Evolutionary conservation across 2,329 filamentous ascomycete genomes (phyloP), one percentile per base, ranked within the genome.

Genomic region (Fusarium sp.): DNA sequence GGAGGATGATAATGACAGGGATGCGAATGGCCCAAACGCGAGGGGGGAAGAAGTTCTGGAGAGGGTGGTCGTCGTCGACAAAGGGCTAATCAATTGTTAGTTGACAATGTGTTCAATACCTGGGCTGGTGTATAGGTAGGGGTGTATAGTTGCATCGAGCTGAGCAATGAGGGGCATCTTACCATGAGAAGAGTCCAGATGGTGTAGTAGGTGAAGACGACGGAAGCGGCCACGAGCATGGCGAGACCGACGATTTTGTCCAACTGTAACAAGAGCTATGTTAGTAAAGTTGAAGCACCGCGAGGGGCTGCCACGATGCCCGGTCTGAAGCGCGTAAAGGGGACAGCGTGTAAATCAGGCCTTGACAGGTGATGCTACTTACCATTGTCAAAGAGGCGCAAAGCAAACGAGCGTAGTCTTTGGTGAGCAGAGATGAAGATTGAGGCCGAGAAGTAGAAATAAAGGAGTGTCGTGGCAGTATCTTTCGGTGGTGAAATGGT

Each of bases 11-110:
- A 81, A 99, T 97, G 78, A 99, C 95, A 76, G 96, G 96, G 79
- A 99, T 96, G 82, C 96, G 95, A 81, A 99, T 97, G 68, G 96
- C 96, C 96, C 96, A 99, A 81, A 97, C 95, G 82, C 96, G 95
- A 50, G 95, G 95, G 70, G 94, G 96, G 86, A 99, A 99, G 86
- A 98, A 88, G 81, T 92, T 92, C 81, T 99, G 96, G 65, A 98
- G 92, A 63, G 94, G 92, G 83, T 99, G 96, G 81, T 94, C 94
- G 64, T 93, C 90, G 83, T 99, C 96, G 83, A 99, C 96, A 83
- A 99, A 99, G 81, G 96, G 96, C 96, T 99, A 73, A 61, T 54
- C 38, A 52, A 49, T 63, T 62, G 68, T 75, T 64, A 77, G 67
- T 47, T 42, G n/a, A 58, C 25, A 35, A 22, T 9, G 22, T 46